Base-by-base conservation (phyloP, 140 eudicot species). In the Senecio squalidus region DNA sequence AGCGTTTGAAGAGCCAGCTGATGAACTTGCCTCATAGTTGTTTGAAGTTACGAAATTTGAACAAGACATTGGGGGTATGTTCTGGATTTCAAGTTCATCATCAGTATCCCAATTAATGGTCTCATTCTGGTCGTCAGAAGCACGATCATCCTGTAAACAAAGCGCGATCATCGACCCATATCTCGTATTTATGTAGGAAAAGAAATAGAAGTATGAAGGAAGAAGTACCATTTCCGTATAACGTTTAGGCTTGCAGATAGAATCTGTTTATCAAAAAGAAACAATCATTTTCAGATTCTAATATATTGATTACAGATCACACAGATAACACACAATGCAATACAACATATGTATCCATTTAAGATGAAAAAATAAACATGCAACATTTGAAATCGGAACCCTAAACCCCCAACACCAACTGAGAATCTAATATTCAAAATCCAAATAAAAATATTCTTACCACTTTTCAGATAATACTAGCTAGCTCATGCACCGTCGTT, bases 1-100 rank as follows among this genome's bases (percentile, higher is more conserved):
- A 62, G 63, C 49, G 54, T 68, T 48, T 29, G 80, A 69, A 58
- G 80, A 38, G 25, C 75, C 78, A 24, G 78, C 36, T 39, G 87
- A 80, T 58, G 93, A 46, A 60, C 84, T 75, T 22, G 78, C 81
- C 93, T 83, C 36, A 78, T 80, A 44, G 62, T 58, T 30, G 70
- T 52, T 56, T n/a, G 55, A 63, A 70, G 68, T 48, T 29, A 78
- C 48, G 5, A 62, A 48, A 24, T 39, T 52, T 55, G 73, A 36
- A 49, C 67, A 26, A 25, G 71, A 56, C 28, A 82, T 21, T 16
- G 71, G 10, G 65, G 71, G 60, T 58, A 67, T 56, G 31, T 67
- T 73, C 49, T 71, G 30, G 39, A 83, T 76, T 41, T 83, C 86
- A 14, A 67, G 65, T 15, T 83, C 92, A 66, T 83, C 86, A 16